A percentile compares a stretch with the other conserved stretches of the same genome.
These are phyloP conservation scores for Hymenoscyphus albidus DNA, from an alignment of 2,329 filamentous ascomycete genomes.

Conservation along the genomic window DNA sequence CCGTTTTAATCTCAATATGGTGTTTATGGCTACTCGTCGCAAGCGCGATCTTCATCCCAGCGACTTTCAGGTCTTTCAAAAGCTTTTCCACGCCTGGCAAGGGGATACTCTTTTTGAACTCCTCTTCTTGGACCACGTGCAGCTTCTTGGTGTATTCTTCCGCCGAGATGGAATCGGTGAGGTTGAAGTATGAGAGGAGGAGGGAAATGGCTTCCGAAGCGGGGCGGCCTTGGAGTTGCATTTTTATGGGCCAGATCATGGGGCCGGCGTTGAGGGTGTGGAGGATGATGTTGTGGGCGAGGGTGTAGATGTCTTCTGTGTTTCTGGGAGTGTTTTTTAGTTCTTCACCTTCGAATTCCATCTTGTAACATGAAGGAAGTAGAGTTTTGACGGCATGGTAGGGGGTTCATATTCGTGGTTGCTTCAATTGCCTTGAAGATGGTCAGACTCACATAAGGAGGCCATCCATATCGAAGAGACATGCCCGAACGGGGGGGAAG, in stretches of 20 bases:
- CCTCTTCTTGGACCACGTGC: slow-evolving; percentile 59
- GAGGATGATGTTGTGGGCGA: slow-evolving; percentile 78
- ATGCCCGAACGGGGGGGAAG: slow-evolving; percentile 78
- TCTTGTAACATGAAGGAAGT: background rate
- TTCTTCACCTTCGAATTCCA: background rate
- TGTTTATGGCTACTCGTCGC: slow-evolving; percentile 63
- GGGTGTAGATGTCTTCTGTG: slow-evolving; percentile 84
- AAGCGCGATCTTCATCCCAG: slow-evolving; percentile 57
- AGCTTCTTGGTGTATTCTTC: slow-evolving; percentile 63
- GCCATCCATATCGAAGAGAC: slow-evolving; percentile 98
- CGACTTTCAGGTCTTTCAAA: slow-evolving; percentile 50
- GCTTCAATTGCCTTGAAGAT: background rate
- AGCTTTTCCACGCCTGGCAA: slow-evolving; percentile 74
- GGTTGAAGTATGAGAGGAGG: slow-evolving; percentile 76
- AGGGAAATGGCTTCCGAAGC: slow-evolving; percentile 48
- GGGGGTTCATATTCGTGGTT: no score
- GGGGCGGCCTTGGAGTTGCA: slow-evolving; percentile 55
- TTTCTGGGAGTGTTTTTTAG: slow-evolving; percentile 40
- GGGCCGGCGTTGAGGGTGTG: slow-evolving; percentile 65
- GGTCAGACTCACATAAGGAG: slow-evolving; percentile 59
- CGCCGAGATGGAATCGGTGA: slow-evolving; percentile 58
- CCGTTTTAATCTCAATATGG: slow-evolving; percentile 36
- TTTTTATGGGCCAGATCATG: slow-evolving; percentile 89
- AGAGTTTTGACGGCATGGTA: background rate
- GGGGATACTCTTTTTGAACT: slow-evolving; percentile 69